Percentiles rank a stretch among this genome's conserved stretches.
phyloP scores from a whole-genome alignment of 768 basidiomycete species.

The Boletellus emodensis region DNA sequence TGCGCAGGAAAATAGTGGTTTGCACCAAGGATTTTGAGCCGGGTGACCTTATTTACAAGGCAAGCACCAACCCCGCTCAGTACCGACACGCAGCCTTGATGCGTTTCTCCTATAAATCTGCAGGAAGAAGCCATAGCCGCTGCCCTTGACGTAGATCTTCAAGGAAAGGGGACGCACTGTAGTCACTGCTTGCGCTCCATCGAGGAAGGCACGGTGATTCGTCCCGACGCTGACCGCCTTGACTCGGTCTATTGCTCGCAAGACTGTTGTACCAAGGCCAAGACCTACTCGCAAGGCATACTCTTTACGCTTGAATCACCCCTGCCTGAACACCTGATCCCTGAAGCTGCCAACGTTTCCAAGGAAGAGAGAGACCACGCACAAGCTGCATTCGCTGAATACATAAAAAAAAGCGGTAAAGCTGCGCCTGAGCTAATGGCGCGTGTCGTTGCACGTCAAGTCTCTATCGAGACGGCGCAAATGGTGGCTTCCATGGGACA shows the following conservation, averaged over 20 bases:
- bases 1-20: slow-evolving; percentile 52
- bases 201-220: slow-evolving; percentile 41
- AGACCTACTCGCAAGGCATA: slow-evolving; percentile 59
- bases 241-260: slow-evolving; percentile 69
- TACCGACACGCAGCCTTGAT: not conserved
- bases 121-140: slow-evolving; percentile 75
- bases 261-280: slow-evolving; percentile 54
- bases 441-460: slow-evolving; percentile 69
- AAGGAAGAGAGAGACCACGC: slow-evolving; percentile 50
- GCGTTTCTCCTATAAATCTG: slow-evolving; percentile 3
- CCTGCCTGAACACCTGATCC: slow-evolving; percentile 44
- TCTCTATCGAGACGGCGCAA: slow-evolving; percentile 60
- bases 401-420: slow-evolving; percentile 46
- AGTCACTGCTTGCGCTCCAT: slow-evolving; percentile 67
- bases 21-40: slow-evolving; percentile 62
- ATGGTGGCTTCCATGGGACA: slow-evolving; percentile 34
- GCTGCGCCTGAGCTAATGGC: slow-evolving; percentile 57
- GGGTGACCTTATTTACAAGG: slow-evolving; percentile 79
- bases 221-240: slow-evolving; percentile 48
- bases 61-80: slow-evolving; percentile 19
- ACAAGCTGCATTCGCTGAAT: slow-evolving; percentile 55
- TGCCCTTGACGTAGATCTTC: slow-evolving; percentile 67
- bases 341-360: slow-evolving; percentile 29
- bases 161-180: slow-evolving; percentile 65
- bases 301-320: slow-evolving; percentile 68